phyloP scores from a whole-genome alignment of 257 asterid genomes.

The Cruciata laevipes region DNA sequence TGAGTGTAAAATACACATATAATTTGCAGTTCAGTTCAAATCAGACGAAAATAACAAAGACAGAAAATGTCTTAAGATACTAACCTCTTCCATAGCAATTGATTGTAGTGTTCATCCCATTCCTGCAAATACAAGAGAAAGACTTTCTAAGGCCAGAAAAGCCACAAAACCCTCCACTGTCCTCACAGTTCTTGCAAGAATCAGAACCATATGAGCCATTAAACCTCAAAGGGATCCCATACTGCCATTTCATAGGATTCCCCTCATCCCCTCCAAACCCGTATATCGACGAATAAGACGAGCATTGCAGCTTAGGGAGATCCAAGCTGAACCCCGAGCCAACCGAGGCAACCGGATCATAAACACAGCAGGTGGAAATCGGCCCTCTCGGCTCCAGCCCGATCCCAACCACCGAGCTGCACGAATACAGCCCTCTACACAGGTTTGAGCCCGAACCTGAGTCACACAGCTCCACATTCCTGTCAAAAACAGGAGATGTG shows the following conservation, averaged over 20 bases:
- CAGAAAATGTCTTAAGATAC: conserved; percentile 3
- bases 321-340: conserved; percentile 44
- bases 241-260: conserved; percentile 70
- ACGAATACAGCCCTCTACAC: conserved; percentile 58
- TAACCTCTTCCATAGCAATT: conserved; percentile 67
- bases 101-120: conserved; percentile 47
- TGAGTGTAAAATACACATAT: too few relatives aligned
- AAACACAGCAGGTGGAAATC: conserved; percentile 58
- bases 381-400: conserved; percentile 53
- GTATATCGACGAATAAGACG: conserved; percentile 51
- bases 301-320: conserved; percentile 70
- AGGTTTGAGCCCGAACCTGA: conserved; percentile 49
- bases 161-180: conserved; percentile 66
- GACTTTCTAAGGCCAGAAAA: conserved; percentile 35
- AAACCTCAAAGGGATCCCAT: conserved; percentile 46
- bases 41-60: background rate
- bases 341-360: conserved; percentile 28
- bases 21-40: too few relatives aligned
- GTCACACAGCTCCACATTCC: conserved; percentile 42
- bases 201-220: conserved; percentile 27
- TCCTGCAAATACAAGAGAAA: conserved; percentile 52
- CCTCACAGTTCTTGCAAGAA: conserved; percentile 58
- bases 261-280: conserved; percentile 77
- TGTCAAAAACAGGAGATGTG: conserved; percentile 57
- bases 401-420: conserved; percentile 44